Conservation (phyloP, 495 filamentous ascomycete species). For the Penicillium malachiteum region DNA sequence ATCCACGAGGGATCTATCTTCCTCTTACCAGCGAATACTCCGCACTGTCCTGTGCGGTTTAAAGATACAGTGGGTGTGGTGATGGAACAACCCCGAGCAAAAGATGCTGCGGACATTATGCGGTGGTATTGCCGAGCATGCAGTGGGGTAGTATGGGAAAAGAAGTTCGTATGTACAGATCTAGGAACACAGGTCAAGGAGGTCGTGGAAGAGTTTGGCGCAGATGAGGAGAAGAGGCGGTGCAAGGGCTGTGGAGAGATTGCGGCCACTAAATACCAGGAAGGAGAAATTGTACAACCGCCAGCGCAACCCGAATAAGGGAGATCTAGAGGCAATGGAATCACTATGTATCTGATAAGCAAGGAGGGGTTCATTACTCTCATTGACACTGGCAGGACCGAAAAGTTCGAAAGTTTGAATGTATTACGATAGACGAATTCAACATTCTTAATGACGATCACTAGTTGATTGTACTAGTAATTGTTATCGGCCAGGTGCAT, state of each 20-base stretch:
- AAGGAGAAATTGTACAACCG: constrained; percentile 47
- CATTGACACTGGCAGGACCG: too few species aligned
- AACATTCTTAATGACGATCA: constrained; percentile 1
- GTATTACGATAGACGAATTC: constrained; percentile 13
- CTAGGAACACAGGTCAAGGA: constrained; percentile 96
- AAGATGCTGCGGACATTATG: constrained; percentile 70
- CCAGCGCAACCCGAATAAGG: constrained; percentile 33
- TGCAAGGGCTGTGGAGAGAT: constrained; percentile 78
- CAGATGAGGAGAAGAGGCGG: constrained; percentile 65
- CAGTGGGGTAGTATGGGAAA: constrained; percentile 76
- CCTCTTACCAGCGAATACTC: constrained; percentile 84
- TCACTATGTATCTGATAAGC: background rate
- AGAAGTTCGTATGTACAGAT: constrained; percentile 83
- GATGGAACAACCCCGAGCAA: constrained; percentile 79
- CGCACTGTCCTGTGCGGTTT: constrained; percentile 77
- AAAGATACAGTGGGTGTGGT: constrained; percentile 77
- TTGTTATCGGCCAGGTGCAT: background rate
- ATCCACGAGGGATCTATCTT: constrained; percentile 95
- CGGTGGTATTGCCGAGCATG: constrained; percentile 79
- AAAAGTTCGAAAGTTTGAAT: background rate
- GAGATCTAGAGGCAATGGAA: background rate
- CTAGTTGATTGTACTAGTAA: background rate
- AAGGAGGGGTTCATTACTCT: background rate
- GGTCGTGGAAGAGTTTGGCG: constrained; percentile 81
- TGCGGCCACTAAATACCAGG: constrained; percentile 50